Conservation (phyloP, 257 asterid genomes). For the Solanum megistacrolobum region DNA sequence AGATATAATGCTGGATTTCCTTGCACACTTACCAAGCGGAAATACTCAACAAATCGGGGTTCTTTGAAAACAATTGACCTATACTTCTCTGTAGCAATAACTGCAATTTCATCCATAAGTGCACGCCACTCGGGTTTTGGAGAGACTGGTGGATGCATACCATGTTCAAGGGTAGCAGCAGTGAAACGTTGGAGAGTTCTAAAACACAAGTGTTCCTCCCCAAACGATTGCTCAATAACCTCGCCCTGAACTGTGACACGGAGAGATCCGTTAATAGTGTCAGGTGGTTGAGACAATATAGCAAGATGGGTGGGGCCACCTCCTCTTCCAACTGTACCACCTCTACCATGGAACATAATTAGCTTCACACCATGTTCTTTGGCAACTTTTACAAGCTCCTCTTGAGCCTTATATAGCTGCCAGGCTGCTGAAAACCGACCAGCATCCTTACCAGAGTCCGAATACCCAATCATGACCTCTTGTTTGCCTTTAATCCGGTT, state of each 20-base stretch:
- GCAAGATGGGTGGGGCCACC: slow-evolving; percentile 64
- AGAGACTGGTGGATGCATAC: slow-evolving; percentile 39
- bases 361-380: slow-evolving; percentile 42
- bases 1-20: background rate
- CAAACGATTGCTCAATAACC: slow-evolving; percentile 48
- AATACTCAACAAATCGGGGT: slow-evolving; percentile 54
- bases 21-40: slow-evolving; percentile 31
- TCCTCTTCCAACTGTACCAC: slow-evolving; percentile 57
- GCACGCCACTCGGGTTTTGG: slow-evolving; percentile 53
- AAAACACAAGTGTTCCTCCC: slow-evolving; percentile 41
- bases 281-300: slow-evolving; percentile 51
- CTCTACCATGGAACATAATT: slow-evolving; percentile 52
- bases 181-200: slow-evolving; percentile 45
- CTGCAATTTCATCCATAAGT: slow-evolving; percentile 37
- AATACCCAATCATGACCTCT: slow-evolving; percentile 53
- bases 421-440: slow-evolving; percentile 51
- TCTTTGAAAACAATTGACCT: slow-evolving; percentile 39
- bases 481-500: slow-evolving; percentile 40
- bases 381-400: slow-evolving; percentile 42
- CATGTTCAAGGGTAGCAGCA: slow-evolving; percentile 47
- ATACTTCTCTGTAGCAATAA: slow-evolving; percentile 31
- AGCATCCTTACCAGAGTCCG: slow-evolving; percentile 57
- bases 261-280: slow-evolving; percentile 39
- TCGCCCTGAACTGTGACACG: slow-evolving; percentile 55
- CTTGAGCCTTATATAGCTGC: slow-evolving; percentile 52